Base-by-base conservation (phyloP, 257 asterid species). In the Paraleonurus japonicus region DNA sequence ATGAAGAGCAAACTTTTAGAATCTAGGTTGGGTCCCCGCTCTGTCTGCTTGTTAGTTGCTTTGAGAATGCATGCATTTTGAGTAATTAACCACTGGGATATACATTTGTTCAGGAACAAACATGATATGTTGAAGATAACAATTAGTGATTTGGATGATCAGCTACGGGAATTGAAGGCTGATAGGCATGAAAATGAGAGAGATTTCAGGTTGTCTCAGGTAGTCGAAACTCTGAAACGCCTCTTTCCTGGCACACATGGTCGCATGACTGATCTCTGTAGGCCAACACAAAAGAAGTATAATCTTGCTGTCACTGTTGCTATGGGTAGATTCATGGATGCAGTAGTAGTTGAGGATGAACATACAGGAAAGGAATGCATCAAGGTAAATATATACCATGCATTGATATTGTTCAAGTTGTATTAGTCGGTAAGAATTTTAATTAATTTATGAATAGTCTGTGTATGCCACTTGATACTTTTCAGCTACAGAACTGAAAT, bases 271-370 rank as follows among this genome's bases (percentile, higher is more conserved):
- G 99, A 95, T 67, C 97, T 95, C 76, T 95, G 98, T 77, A 79
- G 96, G 85, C 96, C 99, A 72, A 92, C 92, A 74, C 97, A 95
- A 72, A 88, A 85, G 77, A 95, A 92, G 79, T 95, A 92, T 78
- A 90, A 89, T 76, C 96, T 95, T 81, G 99, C 97, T 68, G 98
- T 95, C 80, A 95, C 99, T 78, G 97, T 95, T 83, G 99, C 99
- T 61, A 95, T 95, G 99, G 99, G 99, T 61, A 89, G 87, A 85
- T 92, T 89, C 83, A 95, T 95, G 99, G 99, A 95, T 79, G 99
- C 99, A 50, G 96, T 95, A 16, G 98, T 95, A 22, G 98, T 95
- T 75, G 98, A 89, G 72, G 95, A 92, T 81, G 99, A 95, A 77
- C 81, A 95, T 39, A 88, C 96, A 1, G 99, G 98, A 74, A 95